These are phyloP conservation scores for Wickerhamiella slavikovae DNA, from an alignment of 805 yeast genomes.

Conservation along the genomic window DNA sequence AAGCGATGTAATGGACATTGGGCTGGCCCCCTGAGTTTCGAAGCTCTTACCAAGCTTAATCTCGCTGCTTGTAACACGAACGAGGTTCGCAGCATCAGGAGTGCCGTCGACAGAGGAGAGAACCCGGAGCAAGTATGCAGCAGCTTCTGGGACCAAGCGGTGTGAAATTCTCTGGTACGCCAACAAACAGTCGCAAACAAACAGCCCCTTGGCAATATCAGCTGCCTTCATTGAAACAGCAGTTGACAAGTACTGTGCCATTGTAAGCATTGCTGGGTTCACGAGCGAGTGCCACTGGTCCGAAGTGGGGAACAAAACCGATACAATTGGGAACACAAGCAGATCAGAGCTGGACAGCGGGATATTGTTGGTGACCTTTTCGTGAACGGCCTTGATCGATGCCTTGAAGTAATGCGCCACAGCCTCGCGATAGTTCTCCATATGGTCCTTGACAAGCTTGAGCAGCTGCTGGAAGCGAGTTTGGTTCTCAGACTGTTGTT, in stretches of 20 bases:
- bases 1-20: slow-evolving; percentile 5
- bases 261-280: slow-evolving; percentile 59
- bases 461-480: slow-evolving; percentile 19
- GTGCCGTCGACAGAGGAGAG: slow-evolving; percentile 4
- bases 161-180: slow-evolving; percentile 65
- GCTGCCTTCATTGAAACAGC: slow-evolving; percentile 22
- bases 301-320: slow-evolving; percentile 73
- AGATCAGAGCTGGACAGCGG: slow-evolving; percentile 29
- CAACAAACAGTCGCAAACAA: slow-evolving; percentile 40
- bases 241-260: slow-evolving; percentile 49
- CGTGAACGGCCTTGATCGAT: slow-evolving; percentile 34
- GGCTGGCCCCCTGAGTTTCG: slow-evolving; percentile 11
- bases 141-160: slow-evolving; percentile 64
- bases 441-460: slow-evolving; percentile 25
- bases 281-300: slow-evolving; percentile 86
- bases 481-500: slow-evolving; percentile 12
- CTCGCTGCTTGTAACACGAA: slow-evolving; percentile 1
- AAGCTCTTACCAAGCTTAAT: slow-evolving; percentile 1
- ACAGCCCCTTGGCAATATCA: slow-evolving; percentile 37
- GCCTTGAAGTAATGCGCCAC: slow-evolving; percentile 43
- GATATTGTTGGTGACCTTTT: slow-evolving; percentile 20
- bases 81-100: slow-evolving; percentile 1
- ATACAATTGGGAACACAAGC: slow-evolving; percentile 48
- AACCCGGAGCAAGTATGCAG: slow-evolving; percentile 24
- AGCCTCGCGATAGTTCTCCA: slow-evolving; percentile 43